phyloP scores from a whole-genome alignment of 257 asterid genomes.

The Rhazya stricta region DNA sequence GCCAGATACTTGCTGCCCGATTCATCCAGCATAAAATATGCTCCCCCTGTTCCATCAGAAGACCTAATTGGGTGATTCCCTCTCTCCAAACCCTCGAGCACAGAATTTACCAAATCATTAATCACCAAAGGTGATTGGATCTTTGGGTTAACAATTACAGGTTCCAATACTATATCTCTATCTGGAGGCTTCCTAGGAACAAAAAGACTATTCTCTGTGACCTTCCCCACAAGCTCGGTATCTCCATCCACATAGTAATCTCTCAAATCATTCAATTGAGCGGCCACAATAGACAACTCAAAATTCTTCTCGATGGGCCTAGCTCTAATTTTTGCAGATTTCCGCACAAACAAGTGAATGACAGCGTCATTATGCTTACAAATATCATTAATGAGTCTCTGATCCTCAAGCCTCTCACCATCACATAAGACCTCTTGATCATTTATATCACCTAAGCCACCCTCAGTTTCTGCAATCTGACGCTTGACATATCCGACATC shows the following conservation, averaged over 20 bases:
- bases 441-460: conserved; percentile 33
- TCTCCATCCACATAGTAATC: conserved; percentile 26
- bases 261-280: conserved; percentile 27
- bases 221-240: conserved; percentile 23
- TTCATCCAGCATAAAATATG: conserved; percentile 70
- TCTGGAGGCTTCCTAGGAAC: conserved; percentile 38
- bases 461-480: conserved; percentile 46
- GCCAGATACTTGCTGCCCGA: conserved; percentile 56
- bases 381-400: conserved; percentile 63
- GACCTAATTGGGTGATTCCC: conserved; percentile 66
- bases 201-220: conserved; percentile 24
- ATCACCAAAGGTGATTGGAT: conserved; percentile 52
- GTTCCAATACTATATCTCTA: conserved; percentile 51
- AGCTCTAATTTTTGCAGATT: conserved; percentile 67
- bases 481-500: conserved; percentile 73
- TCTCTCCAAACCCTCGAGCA: conserved; percentile 51
- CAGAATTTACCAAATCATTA: conserved; percentile 42
- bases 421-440: conserved; percentile 71
- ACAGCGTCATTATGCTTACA: conserved; percentile 62
- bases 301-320: conserved; percentile 60
- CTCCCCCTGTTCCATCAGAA: conserved; percentile 92
- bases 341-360: conserved; percentile 73
- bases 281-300: conserved; percentile 61
- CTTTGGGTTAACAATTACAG: conserved; percentile 62
- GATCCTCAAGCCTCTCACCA: conserved; percentile 71